A percentile compares a stretch with the other conserved stretches of the same genome.
Evolutionary conservation across 2,329 filamentous ascomycete species (phyloP).

Genomic region (Cercospora brassicicola): DNA sequence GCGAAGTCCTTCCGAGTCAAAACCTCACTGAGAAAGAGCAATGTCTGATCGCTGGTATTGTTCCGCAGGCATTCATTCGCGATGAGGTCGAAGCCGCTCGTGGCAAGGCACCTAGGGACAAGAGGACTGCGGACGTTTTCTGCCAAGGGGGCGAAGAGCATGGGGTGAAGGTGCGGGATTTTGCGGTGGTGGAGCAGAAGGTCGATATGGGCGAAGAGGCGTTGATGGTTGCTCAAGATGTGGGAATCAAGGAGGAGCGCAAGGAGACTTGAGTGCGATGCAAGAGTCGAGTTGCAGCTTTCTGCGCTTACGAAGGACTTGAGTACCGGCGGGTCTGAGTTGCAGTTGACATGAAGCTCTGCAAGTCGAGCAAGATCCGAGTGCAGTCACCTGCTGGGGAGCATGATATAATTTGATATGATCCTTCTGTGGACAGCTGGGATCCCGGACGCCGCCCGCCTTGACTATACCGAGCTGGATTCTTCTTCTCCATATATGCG

Average conservation of each 20-base stretch:
- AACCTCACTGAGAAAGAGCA: neutral
- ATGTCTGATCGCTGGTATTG: neutral
- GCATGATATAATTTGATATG: neutral
- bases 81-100: neutral
- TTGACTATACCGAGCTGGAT: neutral
- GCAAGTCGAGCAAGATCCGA: neutral
- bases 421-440: neutral
- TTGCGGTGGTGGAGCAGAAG: neutral
- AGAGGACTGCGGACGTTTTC: neutral
- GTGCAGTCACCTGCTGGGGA: neutral
- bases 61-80: conserved; percentile 4
- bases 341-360: neutral
- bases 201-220: neutral
- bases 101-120: neutral
- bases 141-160: conserved; percentile 1
- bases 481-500: neutral
- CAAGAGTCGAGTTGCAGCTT: neutral
- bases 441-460: neutral
- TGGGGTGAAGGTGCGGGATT: neutral
- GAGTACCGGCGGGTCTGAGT: neutral
- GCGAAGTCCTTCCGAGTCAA: neutral
- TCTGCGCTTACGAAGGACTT: neutral
- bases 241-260: neutral
- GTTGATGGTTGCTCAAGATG: neutral
- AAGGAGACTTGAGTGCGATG: neutral